These are phyloP conservation scores for Cicer bijugum DNA, from an alignment of 306 rosid species.

Conservation along the genomic window DNA sequence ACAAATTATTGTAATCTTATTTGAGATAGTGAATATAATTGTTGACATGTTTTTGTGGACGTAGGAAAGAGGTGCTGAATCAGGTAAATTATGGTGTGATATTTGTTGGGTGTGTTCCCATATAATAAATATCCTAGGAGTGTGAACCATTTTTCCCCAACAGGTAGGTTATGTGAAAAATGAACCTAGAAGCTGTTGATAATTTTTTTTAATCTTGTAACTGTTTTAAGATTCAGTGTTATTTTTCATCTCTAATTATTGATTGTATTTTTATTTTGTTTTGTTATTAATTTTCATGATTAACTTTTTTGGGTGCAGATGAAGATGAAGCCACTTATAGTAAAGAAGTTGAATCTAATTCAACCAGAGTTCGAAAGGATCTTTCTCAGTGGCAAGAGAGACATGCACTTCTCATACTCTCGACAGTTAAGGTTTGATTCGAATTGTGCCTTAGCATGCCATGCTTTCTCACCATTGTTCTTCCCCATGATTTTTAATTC, in stretches of 20 bases:
- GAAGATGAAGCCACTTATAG: conserved; percentile 50
- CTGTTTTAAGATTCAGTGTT: conserved; percentile 3
- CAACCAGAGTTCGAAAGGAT: conserved; percentile 58
- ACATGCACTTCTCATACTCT: conserved; percentile 81
- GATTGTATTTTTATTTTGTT: background rate
- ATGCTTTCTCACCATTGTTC: conserved; percentile 17
- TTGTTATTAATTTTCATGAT: background rate
- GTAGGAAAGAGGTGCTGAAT: no score
- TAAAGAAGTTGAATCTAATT: conserved; percentile 48
- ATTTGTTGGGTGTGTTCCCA: no score
- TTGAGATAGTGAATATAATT: no score
- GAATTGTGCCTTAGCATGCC: conserved; percentile 11
- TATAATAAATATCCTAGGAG: no score
- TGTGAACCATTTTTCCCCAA: no score
- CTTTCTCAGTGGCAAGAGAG: conserved; percentile 90
- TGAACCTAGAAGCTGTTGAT: background rate
- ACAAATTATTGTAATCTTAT: no score
- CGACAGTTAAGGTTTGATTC: conserved; percentile 72
- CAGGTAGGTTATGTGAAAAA: background rate
- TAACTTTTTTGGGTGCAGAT: conserved; percentile 46
- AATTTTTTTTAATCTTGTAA: background rate
- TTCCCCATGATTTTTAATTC: conserved; percentile 13
- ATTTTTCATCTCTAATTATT: background rate
- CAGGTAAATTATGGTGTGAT: no score
- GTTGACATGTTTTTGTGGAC: no score